These are phyloP conservation scores for Xylaria grammica DNA, from an alignment of 495 filamentous ascomycete species.

Conservation along the genomic window DNA sequence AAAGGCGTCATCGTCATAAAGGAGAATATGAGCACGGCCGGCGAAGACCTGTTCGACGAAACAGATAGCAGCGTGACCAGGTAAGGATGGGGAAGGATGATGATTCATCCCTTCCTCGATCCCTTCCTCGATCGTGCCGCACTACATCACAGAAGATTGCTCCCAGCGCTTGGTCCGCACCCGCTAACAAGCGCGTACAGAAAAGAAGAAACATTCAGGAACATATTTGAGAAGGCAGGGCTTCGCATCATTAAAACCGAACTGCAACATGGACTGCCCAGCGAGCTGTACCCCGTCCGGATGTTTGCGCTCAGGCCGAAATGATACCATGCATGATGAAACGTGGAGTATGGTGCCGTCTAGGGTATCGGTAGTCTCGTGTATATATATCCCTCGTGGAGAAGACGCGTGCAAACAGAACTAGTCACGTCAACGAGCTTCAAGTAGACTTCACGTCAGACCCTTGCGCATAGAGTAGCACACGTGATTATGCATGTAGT, in stretches of 20 bases:
- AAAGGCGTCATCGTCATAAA: constrained; percentile 76
- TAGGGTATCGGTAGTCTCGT: neutral
- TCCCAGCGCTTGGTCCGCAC: neutral
- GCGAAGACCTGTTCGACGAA: constrained; percentile 74
- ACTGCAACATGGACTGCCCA: constrained; percentile 75
- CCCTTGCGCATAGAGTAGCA: neutral
- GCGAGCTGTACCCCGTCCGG: constrained; percentile 68
- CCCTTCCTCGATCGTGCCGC: neutral
- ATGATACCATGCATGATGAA: neutral
- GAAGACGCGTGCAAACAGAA: neutral
- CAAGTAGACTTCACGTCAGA: neutral
- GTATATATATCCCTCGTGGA: neutral
- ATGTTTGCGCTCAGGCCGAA: constrained; percentile 67
- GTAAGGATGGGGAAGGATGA: constrained; percentile 34
- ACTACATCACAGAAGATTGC: neutral
- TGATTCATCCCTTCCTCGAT: no score
- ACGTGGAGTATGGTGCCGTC: neutral
- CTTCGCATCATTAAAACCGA: constrained; percentile 71
- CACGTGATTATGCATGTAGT: neutral
- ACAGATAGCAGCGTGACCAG: constrained; percentile 80
- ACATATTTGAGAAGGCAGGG: constrained; percentile 71
- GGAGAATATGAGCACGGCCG: constrained; percentile 77
- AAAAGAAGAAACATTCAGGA: constrained; percentile 71
- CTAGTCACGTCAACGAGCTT: neutral
- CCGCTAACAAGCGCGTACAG: constrained; percentile 9